Evolutionary conservation across 2,329 filamentous ascomycete species (phyloP), one percentile per base, ranked within the genome.

Genomic region (Botrytis sinoallii): DNA sequence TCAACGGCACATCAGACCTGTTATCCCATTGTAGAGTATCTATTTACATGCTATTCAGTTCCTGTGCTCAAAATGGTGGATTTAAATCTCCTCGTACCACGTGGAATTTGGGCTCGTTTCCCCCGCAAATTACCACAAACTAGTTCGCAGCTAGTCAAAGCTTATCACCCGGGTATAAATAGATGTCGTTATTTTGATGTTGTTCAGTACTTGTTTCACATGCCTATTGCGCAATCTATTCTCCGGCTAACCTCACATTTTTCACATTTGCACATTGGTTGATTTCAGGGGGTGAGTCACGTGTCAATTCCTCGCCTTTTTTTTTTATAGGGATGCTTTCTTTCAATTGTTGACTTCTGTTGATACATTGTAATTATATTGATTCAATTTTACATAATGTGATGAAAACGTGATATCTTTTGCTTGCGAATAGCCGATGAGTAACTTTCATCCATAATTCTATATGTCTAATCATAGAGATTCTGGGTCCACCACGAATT

Each of bases 351-450:
- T 32, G 32, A 32, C 32, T 52, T 14, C 48, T 52, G 1, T n/a
- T 52, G 48, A n/a, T n/a, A n/a, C 4, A 25, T 6, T n/a, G 3
- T n/a, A 6, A 52, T 52, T n/a, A 6, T 2, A 14, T 52, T 12
- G 20, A 14, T 52, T n/a, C 7, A 9, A 29, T 9, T 9, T 29
- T 9, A 29, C 1, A 32, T 32, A 18, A 1, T 29, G n/a, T 57
- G n/a, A 29, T 57, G 3, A 8, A 8, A 29, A 18, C 0, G 0
- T 18, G 1, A 8, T 18, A 9, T 29, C 0, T 29, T 32, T 8
- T 32, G 14, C 52, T 57, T 32, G 14, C 12, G 6, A 1, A 29
- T 8, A 32, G n/a, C 9, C 3, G 3, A 2, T 18, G 18, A 57
- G n/a, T 18, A 29, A 29, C 1, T 29, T 8, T 57, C 7, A 57